A percentile compares a stretch with the other conserved stretches of the same genome.
Evolutionary conservation across 176 grass and related monocot genomes (phyloP).

Genomic region (Triticum urartu): DNA sequence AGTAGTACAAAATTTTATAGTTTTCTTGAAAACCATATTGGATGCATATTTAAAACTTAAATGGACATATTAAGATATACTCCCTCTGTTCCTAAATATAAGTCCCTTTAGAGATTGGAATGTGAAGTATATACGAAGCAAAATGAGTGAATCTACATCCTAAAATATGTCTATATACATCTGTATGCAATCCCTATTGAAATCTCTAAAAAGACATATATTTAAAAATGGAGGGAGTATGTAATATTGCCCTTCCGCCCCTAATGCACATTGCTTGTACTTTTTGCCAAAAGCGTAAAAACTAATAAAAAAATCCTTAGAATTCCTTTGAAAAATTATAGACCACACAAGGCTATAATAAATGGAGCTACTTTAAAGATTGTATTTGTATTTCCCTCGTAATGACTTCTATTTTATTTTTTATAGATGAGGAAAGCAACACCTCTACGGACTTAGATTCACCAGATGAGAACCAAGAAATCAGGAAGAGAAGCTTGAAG

Average conservation of each 20-base stretch:
- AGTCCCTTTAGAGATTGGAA: too few species aligned
- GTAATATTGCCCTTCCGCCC: background rate
- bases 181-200: too few species aligned
- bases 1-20: background rate
- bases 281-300: background rate
- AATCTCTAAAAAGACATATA: too few species aligned
- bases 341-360: background rate
- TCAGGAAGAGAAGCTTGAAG: background rate
- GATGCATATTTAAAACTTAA: background rate
- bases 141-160: too few species aligned
- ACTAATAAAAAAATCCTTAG: background rate
- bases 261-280: background rate
- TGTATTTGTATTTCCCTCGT: background rate
- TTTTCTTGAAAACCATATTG: background rate
- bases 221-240: too few species aligned
- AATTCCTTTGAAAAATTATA: background rate
- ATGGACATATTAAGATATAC: background rate
- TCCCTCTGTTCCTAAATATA: too few species aligned
- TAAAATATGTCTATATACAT: too few species aligned
- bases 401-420: background rate
- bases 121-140: too few species aligned
- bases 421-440: background rate
- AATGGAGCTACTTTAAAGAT: background rate
- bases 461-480: background rate
- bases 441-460: background rate